Percentiles rank a stretch among this genome's conserved stretches.
Evolutionary conservation across 2,329 filamentous ascomycete genomes (phyloP).

Genomic region (Trichoderma sp.): DNA sequence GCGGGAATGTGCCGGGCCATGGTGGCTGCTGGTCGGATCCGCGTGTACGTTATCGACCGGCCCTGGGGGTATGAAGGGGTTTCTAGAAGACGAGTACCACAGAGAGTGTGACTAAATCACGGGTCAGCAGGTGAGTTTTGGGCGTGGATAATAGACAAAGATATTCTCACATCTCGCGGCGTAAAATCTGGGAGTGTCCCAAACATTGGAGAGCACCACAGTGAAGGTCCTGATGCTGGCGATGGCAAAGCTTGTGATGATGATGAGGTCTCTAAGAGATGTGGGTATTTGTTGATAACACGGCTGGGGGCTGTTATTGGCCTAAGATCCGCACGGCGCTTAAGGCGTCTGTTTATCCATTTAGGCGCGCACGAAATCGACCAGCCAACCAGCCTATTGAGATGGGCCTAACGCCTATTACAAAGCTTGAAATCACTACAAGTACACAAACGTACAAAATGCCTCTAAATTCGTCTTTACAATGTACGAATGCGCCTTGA

Average conservation of each 20-base stretch:
- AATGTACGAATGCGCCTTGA: neutral
- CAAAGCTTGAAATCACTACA: neutral
- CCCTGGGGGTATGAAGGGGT: conserved; percentile 39
- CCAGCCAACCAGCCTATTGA: neutral
- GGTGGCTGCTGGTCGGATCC: conserved; percentile 29
- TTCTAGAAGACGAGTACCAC: conserved; percentile 67
- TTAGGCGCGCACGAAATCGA: neutral
- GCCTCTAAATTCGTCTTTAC: neutral
- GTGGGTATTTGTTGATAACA: neutral
- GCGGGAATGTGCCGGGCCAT: conserved; percentile 34
- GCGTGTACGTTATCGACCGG: conserved; percentile 33
- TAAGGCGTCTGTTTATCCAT: neutral
- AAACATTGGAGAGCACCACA: conserved; percentile 46
- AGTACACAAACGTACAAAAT: neutral
- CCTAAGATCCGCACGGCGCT: neutral
- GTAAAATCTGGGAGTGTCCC: conserved; percentile 63
- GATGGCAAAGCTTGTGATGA: neutral
- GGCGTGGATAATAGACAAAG: too few species aligned
- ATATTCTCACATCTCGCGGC: conserved; percentile 61
- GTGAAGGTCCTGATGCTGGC: neutral
- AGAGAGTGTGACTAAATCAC: conserved; percentile 61
- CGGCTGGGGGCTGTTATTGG: neutral
- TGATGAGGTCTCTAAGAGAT: neutral
- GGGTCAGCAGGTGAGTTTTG: neutral
- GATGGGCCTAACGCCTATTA: neutral